Conservation (phyloP, 1,139 yeast genomes). For the Casaregolazyma lundiana region DNA sequence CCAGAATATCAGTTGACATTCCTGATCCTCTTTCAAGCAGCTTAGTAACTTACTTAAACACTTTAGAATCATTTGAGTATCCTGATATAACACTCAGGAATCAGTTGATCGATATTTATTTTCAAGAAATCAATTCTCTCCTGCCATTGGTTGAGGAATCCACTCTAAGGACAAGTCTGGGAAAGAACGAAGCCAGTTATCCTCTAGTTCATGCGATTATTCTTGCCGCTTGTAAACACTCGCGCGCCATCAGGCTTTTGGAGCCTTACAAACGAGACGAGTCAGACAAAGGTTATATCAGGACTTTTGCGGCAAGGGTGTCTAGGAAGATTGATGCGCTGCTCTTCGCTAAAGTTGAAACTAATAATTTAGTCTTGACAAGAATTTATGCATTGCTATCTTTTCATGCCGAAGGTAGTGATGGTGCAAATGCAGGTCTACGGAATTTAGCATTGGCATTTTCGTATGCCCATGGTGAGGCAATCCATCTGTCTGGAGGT, state of each 20-base stretch:
- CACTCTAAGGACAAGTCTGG: conserved; percentile 8
- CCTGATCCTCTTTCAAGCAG: conserved; percentile 17
- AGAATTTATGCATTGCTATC: conserved; percentile 34
- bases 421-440: conserved; percentile 35
- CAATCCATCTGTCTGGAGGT: conserved; percentile 32
- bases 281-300: conserved; percentile 5
- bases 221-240: conserved; percentile 13
- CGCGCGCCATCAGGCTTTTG: conserved; percentile 8
- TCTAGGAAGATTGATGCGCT: conserved; percentile 13
- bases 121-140: conserved; percentile 53
- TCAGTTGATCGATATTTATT: conserved; percentile 50
- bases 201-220: conserved; percentile 20
- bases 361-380: conserved; percentile 7
- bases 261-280: neutral
- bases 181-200: conserved; percentile 1
- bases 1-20: conserved; percentile 11
- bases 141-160: conserved; percentile 51
- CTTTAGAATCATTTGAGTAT: conserved; percentile 45
- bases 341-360: conserved; percentile 14
- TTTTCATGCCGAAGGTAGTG: conserved; percentile 27
- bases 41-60: conserved; percentile 19
- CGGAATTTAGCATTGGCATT: conserved; percentile 33
- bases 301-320: conserved; percentile 11
- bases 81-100: conserved; percentile 50
- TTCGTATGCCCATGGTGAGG: conserved; percentile 34